Conservation (phyloP, 495 filamentous ascomycete genomes). For the Rhizodiscina lignyota region DNA sequence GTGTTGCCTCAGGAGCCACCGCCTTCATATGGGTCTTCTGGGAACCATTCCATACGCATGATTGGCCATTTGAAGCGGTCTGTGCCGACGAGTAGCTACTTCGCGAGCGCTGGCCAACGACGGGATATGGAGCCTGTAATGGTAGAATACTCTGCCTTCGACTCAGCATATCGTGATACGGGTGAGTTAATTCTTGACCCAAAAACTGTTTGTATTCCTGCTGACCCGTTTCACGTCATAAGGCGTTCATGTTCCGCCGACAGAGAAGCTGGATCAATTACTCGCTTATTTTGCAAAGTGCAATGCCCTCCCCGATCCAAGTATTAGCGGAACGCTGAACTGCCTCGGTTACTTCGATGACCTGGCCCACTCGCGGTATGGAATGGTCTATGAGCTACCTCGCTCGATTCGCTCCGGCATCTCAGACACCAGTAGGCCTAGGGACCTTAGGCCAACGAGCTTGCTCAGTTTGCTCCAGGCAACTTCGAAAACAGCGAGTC, state of each 20-base stretch:
- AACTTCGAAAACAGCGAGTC: conserved; percentile 20
- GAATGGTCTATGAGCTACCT: conserved; percentile 72
- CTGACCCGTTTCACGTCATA: no score
- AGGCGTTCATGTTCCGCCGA: no score
- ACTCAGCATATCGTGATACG: conserved; percentile 44
- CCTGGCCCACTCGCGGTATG: conserved; percentile 56
- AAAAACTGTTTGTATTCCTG: no score
- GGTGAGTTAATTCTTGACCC: conserved; percentile 45
- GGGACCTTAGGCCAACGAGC: conserved; percentile 24
- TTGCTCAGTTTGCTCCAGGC: conserved; percentile 41
- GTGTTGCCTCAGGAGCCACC: conserved; percentile 22
- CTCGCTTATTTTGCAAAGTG: conserved; percentile 31
- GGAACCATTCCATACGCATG: conserved; percentile 13
- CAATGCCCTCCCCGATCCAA: conserved; percentile 33
- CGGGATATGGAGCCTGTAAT: conserved; percentile 41
- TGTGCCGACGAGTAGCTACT: no score
- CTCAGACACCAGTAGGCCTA: conserved; percentile 25
- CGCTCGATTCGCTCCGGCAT: conserved; percentile 27
- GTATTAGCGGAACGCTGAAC: conserved; percentile 42
- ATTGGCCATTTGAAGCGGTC: conserved; percentile 20
- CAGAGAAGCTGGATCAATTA: conserved; percentile 46
- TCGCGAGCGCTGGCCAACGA: no score
- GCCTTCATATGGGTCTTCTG: conserved; percentile 20
- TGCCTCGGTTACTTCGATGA: conserved; percentile 80
- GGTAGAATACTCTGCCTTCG: conserved; percentile 49